These are phyloP conservation scores for Linnemannia hyalina DNA, from an alignment of 192 early-diverging fungal genomes.

Conservation along the genomic window DNA sequence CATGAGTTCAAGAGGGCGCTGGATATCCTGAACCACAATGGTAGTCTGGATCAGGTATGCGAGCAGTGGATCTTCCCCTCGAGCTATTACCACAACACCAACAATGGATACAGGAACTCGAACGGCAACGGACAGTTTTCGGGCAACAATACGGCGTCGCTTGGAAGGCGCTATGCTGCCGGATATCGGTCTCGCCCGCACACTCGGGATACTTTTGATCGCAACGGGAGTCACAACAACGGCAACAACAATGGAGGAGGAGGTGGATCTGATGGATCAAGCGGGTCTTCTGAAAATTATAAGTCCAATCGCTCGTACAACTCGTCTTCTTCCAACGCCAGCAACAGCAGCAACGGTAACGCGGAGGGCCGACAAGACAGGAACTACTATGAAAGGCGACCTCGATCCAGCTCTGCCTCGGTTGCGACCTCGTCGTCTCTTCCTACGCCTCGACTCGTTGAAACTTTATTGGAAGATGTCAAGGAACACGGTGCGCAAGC, in stretches of 20 bases:
- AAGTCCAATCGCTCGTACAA: background rate
- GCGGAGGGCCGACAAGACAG: background rate
- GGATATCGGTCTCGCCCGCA: background rate
- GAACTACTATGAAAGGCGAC: background rate
- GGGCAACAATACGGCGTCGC: constrained; percentile 16
- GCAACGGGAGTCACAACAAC: constrained; percentile 14
- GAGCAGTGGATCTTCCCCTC: constrained; percentile 63
- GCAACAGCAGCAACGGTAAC: background rate
- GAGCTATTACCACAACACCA: constrained; percentile 42
- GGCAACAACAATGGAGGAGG: constrained; percentile 20
- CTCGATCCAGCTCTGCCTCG: background rate
- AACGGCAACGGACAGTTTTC: constrained; percentile 12
- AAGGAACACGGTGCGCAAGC: background rate
- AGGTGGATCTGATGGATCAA: constrained; percentile 3
- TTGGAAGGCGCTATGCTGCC: constrained; percentile 36
- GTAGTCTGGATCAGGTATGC: constrained; percentile 64
- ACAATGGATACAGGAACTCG: background rate
- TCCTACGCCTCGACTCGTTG: background rate
- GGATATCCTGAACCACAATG: constrained; percentile 63
- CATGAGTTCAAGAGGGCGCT: constrained; percentile 86
- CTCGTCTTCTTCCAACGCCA: background rate
- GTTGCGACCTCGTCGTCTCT: background rate
- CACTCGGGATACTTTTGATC: background rate
- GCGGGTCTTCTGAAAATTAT: background rate
- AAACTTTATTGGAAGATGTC: background rate